phyloP scores from a whole-genome alignment of 2,329 filamentous ascomycete species.

The Aspergillus nomiae region DNA sequence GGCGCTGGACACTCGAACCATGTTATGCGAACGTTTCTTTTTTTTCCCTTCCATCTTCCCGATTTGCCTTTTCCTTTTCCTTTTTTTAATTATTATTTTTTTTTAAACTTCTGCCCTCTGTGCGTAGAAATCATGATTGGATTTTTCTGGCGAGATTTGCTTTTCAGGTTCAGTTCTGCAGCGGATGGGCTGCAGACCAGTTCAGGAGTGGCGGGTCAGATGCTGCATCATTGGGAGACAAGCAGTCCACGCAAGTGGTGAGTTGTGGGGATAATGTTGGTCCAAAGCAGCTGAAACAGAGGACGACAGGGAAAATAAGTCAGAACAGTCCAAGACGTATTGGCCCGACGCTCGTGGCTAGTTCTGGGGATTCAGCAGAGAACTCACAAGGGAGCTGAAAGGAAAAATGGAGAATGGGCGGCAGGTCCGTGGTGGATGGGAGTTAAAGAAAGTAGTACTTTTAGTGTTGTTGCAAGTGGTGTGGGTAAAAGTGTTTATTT shows the following conservation, averaged over 20 bases:
- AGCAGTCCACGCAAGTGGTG: conserved; percentile 17
- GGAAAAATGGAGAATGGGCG: background rate
- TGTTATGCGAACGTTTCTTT: conserved; percentile 2
- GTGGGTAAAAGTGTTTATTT: conserved; percentile 1
- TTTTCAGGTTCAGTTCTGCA: conserved; percentile 15
- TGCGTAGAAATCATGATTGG: background rate
- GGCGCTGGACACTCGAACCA: conserved; percentile 11
- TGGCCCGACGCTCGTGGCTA: conserved; percentile 3
- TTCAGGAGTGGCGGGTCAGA: conserved; percentile 33
- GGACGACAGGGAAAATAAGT: background rate
- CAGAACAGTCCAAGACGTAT: background rate
- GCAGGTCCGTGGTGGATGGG: background rate
- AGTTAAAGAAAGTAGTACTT: background rate
- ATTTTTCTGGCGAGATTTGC: conserved; percentile 14
- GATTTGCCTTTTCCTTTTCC: conserved; percentile 3
- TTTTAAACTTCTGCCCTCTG: background rate
- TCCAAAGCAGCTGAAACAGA: conserved; percentile 17
- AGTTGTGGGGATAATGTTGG: conserved; percentile 9
- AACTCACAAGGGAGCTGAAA: background rate
- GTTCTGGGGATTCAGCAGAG: background rate
- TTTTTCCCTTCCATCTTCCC: conserved; percentile 6
- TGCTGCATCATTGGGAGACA: conserved; percentile 31
- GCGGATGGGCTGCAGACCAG: conserved; percentile 24
- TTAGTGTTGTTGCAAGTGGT: background rate
- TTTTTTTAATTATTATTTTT: conserved; percentile 5